These are phyloP conservation scores for Ophiocordyceps sinensis DNA, from an alignment of 2,329 filamentous ascomycete genomes.

Conservation along the genomic window DNA sequence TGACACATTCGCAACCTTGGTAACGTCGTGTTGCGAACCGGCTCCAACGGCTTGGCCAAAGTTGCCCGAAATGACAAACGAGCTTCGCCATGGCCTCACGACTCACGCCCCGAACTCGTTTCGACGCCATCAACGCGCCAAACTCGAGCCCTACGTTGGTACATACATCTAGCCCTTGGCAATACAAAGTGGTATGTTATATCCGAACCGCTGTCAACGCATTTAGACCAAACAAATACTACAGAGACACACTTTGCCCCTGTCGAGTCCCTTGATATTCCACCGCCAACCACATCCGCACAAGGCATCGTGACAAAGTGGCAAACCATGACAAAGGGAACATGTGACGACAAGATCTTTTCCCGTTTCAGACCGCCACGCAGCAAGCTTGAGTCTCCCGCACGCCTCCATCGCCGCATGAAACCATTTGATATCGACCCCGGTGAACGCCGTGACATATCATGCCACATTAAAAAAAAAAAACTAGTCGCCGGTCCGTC, in stretches of 20 bases:
- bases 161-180: too few relatives aligned
- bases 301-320: slow-evolving; percentile 1
- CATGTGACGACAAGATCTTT: slow-evolving; percentile 10
- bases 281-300: background rate
- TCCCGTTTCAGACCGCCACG: slow-evolving; percentile 13
- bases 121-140: too few relatives aligned
- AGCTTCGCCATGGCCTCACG: too few relatives aligned
- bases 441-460: slow-evolving; percentile 24
- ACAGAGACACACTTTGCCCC: background rate
- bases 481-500: slow-evolving; percentile 6
- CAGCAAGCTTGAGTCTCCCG: slow-evolving; percentile 7
- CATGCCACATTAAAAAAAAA: slow-evolving; percentile 21
- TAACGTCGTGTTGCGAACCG: too few relatives aligned
- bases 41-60: too few relatives aligned
- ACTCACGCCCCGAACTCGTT: too few relatives aligned
- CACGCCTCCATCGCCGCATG: slow-evolving; percentile 21
- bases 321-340: slow-evolving; percentile 1
- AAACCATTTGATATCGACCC: slow-evolving; percentile 24
- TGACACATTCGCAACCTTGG: too few relatives aligned
- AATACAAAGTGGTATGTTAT: slow-evolving; percentile 4
- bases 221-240: slow-evolving; percentile 1
- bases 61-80: too few relatives aligned
- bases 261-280: background rate
- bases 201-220: slow-evolving; percentile 1
- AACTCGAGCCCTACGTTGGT: too few relatives aligned